Conservation (phyloP, 176 grass and related monocot genomes). For the Dactylis glomerata region DNA sequence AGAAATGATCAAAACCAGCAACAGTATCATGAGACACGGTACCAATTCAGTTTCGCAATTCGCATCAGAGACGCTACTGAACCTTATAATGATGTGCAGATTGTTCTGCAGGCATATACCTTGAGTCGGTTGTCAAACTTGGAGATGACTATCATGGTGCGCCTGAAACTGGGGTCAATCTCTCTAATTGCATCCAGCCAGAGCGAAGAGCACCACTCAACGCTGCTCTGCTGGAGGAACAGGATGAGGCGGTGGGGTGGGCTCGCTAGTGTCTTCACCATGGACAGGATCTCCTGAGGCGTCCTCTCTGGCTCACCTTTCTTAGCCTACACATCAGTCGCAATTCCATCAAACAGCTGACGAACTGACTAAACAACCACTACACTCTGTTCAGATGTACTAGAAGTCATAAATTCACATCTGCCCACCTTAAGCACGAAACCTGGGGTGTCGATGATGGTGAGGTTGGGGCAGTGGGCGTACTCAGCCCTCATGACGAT, state of each 20-base stretch:
- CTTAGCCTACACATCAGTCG: constrained; percentile 59
- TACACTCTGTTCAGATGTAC: background rate
- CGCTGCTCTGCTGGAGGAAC: constrained; percentile 98
- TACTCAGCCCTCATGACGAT: constrained; percentile 99
- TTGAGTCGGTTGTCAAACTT: constrained; percentile 98
- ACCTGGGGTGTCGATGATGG: constrained; percentile 98
- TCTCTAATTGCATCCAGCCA: constrained; percentile 91
- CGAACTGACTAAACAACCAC: background rate
- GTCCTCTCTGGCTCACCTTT: constrained; percentile 91
- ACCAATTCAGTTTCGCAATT: background rate
- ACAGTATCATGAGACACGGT: constrained; percentile 3
- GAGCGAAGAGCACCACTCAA: constrained; percentile 93
- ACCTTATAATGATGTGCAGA: background rate
- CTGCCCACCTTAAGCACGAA: constrained; percentile 83
- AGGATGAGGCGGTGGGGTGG: constrained; percentile 89
- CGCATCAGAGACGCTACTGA: background rate
- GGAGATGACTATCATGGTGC: constrained; percentile 84
- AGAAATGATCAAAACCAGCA: constrained; percentile 17
- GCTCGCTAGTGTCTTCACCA: constrained; percentile 88
- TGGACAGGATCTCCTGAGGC: constrained; percentile 77
- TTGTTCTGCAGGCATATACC: constrained; percentile 44
- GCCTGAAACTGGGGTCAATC: constrained; percentile 91
- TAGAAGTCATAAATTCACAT: background rate
- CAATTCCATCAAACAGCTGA: constrained; percentile 19
- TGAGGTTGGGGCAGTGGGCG: constrained; percentile 96